A percentile compares a stretch with the other conserved stretches of the same genome.
These are phyloP conservation scores for Mucor racemosus DNA, from an alignment of 371 early-diverging fungal species.

Conservation along the genomic window DNA sequence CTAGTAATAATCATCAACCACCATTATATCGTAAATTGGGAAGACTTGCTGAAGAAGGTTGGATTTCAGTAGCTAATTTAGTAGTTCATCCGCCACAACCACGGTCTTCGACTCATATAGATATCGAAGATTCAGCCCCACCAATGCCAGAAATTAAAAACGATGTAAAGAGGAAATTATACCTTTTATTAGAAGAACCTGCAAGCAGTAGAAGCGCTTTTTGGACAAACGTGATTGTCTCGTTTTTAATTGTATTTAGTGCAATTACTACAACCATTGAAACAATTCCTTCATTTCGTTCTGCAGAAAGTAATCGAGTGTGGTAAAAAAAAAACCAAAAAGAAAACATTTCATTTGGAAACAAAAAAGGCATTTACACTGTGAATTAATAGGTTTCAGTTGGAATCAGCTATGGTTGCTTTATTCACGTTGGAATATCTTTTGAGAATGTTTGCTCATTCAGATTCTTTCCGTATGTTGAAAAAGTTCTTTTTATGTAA, in stretches of 20 bases:
- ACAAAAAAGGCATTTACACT: background rate
- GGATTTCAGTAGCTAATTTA: slow-evolving; percentile 29
- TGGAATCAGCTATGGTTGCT: slow-evolving; percentile 79
- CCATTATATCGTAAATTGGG: slow-evolving; percentile 25
- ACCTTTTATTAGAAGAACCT: slow-evolving; percentile 72
- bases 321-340: slow-evolving; percentile 46
- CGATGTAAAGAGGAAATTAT: slow-evolving; percentile 63
- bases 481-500: slow-evolving; percentile 43
- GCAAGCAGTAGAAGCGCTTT: slow-evolving; percentile 77
- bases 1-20: background rate
- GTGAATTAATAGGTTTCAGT: slow-evolving; percentile 59
- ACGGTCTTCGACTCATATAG: slow-evolving; percentile 21
- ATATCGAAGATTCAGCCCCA: slow-evolving; percentile 21
- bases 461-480: slow-evolving; percentile 28
- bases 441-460: slow-evolving; percentile 59
- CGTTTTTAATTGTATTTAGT: slow-evolving; percentile 75
- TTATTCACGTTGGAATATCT: slow-evolving; percentile 81
- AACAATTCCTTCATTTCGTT: slow-evolving; percentile 81
- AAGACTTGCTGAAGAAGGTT: slow-evolving; percentile 30
- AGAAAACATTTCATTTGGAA: background rate
- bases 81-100: slow-evolving; percentile 14
- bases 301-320: slow-evolving; percentile 58
- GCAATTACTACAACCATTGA: slow-evolving; percentile 84
- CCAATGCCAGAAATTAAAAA: slow-evolving; percentile 32
- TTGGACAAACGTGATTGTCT: slow-evolving; percentile 74